These are phyloP conservation scores for Microdochium paspali DNA, from an alignment of 2,329 filamentous ascomycete species.

Conservation along the genomic window DNA sequence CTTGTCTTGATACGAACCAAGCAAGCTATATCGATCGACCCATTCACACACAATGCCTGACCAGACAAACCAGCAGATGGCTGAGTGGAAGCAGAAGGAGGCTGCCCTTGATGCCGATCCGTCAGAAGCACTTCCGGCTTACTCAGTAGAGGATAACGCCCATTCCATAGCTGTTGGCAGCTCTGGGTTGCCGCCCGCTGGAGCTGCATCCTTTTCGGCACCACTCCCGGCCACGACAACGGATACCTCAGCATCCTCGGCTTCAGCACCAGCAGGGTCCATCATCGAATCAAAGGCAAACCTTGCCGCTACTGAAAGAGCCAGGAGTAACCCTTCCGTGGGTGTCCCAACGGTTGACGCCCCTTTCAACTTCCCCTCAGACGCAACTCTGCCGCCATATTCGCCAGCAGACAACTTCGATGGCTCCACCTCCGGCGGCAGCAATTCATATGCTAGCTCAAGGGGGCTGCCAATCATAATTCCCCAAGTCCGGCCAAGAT, in stretches of 20 bases:
- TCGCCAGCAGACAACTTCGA: not conserved
- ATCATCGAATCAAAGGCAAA: not conserved
- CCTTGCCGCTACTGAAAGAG: not conserved
- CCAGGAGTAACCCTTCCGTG: not conserved
- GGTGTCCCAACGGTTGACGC: conserved; percentile 19
- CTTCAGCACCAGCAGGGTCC: not conserved
- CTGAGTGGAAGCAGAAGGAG: not conserved
- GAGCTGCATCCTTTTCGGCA: not conserved
- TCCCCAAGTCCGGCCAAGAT: conserved; percentile 24
- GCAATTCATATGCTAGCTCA: conserved; percentile 1
- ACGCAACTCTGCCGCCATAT: conserved; percentile 20
- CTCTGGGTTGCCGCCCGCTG: not conserved
- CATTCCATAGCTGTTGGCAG: not conserved
- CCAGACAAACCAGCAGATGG: not conserved
- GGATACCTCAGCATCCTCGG: no score
- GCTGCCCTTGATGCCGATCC: not conserved
- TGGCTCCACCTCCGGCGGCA: not conserved
- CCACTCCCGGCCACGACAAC: not conserved
- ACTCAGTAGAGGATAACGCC: not conserved
- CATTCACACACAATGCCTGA: not conserved
- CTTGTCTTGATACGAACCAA: no score
- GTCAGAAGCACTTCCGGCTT: not conserved
- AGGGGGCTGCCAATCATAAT: conserved; percentile 25
- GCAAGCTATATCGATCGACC: not conserved
- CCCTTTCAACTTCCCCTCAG: conserved; percentile 30